Evolutionary conservation across 75 land plant genomes (phyloP), one percentile per base, ranked within the genome.

Genomic region (Chamaecyparis obtusa): DNA sequence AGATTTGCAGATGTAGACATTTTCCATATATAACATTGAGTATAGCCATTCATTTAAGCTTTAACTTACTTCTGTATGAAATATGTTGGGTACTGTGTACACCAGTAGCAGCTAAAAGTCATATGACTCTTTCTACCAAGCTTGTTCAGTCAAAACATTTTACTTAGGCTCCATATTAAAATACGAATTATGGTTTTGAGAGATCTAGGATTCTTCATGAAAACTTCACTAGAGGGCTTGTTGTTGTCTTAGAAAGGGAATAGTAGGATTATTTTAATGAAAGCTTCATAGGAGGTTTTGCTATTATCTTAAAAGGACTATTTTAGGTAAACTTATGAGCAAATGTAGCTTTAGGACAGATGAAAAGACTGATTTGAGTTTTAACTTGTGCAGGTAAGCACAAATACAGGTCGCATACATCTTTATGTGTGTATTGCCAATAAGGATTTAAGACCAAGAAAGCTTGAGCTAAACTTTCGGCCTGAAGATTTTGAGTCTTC

Each of bases 371-470:
- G 44, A 81, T 4, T 81, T 81, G 36, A 33, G 3, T 32, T 33
- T 54, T 15, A 33, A 81, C 32, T n/a, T 89, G 41, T 87, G 39
- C 91, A 98, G 99, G 95, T 98, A 49, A 98, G 99, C 86, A 90
- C 91, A 77, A 90, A 94, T 86, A 98, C 99, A 49, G 99, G 99
- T 30, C 89, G 99, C 48, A 86, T 98, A 51, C 99, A 98, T 89
- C 87, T 98, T 80, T 97, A 92, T 87, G 83, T 87, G 37, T 94
- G 94, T 83, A 78, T 86, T 27, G 76, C 86, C 21, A 91, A 88
- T 24, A 85, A 57, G 84, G 93, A 92, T 88, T 87, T 86, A 71
- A 89, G 94, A 87, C 98, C 96, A 69, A 94, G 84, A 51, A 93
- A 93, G 48, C 92, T 98, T n/a, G 90, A 87, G 89, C 90, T 90